phyloP scores from a whole-genome alignment of 2,329 filamentous ascomycete species.

The Alternaria conjuncta region DNA sequence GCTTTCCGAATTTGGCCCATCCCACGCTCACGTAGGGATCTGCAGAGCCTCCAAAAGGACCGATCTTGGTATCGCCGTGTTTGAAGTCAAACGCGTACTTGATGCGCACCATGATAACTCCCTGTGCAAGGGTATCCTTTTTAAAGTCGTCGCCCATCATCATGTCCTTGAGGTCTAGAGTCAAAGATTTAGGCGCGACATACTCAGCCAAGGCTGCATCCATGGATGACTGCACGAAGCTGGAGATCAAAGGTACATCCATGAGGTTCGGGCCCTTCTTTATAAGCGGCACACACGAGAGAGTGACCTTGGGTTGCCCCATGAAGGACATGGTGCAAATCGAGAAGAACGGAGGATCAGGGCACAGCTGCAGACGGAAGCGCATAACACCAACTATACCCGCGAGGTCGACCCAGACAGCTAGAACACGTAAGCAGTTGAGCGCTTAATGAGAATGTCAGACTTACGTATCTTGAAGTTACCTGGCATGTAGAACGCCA shows the following conservation, averaged over 20 bases:
- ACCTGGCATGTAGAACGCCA: conserved; percentile 73
- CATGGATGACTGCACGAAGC: conserved; percentile 76
- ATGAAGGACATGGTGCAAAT: conserved; percentile 76
- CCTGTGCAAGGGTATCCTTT: conserved; percentile 71
- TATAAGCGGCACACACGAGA: conserved; percentile 73
- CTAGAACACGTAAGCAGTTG: conserved; percentile 40
- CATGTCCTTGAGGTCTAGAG: conserved; percentile 77
- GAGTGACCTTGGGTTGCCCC: conserved; percentile 74
- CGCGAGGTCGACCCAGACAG: conserved; percentile 77
- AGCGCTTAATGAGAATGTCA: background rate
- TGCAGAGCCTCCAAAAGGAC: conserved; percentile 65
- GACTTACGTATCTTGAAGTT: conserved; percentile 59
- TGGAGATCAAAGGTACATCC: conserved; percentile 75
- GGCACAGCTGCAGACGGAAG: conserved; percentile 73
- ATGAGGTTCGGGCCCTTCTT: conserved; percentile 75
- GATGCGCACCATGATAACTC: conserved; percentile 70
- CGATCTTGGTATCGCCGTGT: conserved; percentile 69
- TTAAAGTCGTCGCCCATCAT: conserved; percentile 80
- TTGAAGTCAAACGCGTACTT: conserved; percentile 74
- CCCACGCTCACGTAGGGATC: conserved; percentile 76
- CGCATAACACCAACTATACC: conserved; percentile 75
- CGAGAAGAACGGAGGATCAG: conserved; percentile 79
- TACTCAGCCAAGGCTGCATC: conserved; percentile 77
- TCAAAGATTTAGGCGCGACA: conserved; percentile 77
- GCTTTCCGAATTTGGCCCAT: conserved; percentile 80